Evolutionary conservation across 2,329 filamentous ascomycete genomes (phyloP).

Genomic region (Fusarium sp.): DNA sequence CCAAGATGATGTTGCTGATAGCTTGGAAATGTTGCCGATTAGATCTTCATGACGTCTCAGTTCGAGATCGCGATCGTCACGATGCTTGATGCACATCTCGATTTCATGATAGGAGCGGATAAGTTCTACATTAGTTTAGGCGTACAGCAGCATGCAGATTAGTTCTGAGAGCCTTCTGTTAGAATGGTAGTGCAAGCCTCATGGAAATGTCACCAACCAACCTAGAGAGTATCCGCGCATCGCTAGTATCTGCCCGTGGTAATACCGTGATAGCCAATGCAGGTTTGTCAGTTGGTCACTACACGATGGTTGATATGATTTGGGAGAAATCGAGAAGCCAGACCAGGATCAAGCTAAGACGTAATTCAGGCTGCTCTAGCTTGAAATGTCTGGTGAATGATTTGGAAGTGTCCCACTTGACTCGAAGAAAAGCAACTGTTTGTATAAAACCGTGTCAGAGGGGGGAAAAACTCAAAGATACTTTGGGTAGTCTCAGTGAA

Average conservation of each 20-base stretch:
- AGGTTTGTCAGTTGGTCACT: constrained; percentile 19
- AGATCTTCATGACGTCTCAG: not conserved
- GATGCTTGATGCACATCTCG: constrained; percentile 1
- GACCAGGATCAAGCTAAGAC: constrained; percentile 1
- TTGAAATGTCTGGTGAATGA: too few species aligned
- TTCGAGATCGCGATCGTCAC: constrained; percentile 1
- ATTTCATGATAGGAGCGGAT: not conserved
- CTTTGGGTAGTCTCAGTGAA: too few species aligned
- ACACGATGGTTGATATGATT: constrained; percentile 1
- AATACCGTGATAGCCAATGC: constrained; percentile 18
- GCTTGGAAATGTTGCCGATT: not conserved
- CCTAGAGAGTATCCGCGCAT: constrained; percentile 9
- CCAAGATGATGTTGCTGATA: not conserved
- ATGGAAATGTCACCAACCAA: constrained; percentile 30
- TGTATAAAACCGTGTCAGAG: too few species aligned
- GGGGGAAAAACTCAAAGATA: too few species aligned
- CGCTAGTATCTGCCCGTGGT: constrained; percentile 13
- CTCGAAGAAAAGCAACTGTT: constrained; percentile 7
- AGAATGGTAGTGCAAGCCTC: constrained; percentile 20
- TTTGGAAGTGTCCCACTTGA: not conserved
- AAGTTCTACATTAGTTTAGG: not conserved
- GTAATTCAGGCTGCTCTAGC: not conserved
- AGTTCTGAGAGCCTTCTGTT: constrained; percentile 4
- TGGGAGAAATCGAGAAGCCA: constrained; percentile 9
- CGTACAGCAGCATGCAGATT: not conserved